Evolutionary conservation across 331 rosid genomes (phyloP).

Genomic region (Prunus yedoensis): DNA sequence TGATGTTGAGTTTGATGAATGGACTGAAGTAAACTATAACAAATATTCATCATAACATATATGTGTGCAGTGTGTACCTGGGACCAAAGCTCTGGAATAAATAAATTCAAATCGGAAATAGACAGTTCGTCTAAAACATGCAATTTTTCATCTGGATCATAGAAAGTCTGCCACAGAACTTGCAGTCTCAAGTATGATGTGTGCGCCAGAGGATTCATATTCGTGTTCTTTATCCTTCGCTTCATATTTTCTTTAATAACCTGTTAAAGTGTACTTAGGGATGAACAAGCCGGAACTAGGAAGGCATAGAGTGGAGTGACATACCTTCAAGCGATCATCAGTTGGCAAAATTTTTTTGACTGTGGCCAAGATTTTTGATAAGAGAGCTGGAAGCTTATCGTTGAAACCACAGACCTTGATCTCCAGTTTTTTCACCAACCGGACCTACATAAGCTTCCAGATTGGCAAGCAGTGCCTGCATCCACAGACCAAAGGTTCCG

Average conservation of each 20-base stretch:
- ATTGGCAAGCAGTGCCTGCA: conserved; percentile 91
- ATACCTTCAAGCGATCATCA: conserved; percentile 71
- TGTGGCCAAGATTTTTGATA: conserved; percentile 58
- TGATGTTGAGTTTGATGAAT: too few relatives aligned
- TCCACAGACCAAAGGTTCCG: conserved; percentile 6
- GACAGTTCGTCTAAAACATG: conserved; percentile 49
- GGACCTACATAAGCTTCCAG: conserved; percentile 75
- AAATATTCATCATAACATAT: conserved; percentile 1
- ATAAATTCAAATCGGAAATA: conserved; percentile 61
- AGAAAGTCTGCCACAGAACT: conserved; percentile 65
- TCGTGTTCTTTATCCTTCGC: conserved; percentile 70
- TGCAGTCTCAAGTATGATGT: conserved; percentile 76
- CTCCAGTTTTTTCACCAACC: conserved; percentile 71
- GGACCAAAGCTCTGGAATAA: conserved; percentile 73
- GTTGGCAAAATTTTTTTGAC: conserved; percentile 69
- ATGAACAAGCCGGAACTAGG: conserved; percentile 21
- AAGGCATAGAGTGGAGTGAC: conserved; percentile 9
- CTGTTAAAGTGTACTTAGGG: conserved; percentile 44
- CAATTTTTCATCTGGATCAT: conserved; percentile 73
- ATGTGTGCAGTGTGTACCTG: conserved; percentile 52
- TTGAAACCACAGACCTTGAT: conserved; percentile 86
- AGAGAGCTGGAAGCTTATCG: conserved; percentile 74
- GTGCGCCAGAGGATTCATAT: conserved; percentile 92
- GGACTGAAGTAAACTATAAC: too few relatives aligned
- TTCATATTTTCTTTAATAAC: conserved; percentile 78